A percentile compares a stretch with the other conserved stretches of the same genome.
These are phyloP conservation scores for Aspergillus diversus DNA, from an alignment of 495 filamentous ascomycete genomes.

Conservation along the genomic window DNA sequence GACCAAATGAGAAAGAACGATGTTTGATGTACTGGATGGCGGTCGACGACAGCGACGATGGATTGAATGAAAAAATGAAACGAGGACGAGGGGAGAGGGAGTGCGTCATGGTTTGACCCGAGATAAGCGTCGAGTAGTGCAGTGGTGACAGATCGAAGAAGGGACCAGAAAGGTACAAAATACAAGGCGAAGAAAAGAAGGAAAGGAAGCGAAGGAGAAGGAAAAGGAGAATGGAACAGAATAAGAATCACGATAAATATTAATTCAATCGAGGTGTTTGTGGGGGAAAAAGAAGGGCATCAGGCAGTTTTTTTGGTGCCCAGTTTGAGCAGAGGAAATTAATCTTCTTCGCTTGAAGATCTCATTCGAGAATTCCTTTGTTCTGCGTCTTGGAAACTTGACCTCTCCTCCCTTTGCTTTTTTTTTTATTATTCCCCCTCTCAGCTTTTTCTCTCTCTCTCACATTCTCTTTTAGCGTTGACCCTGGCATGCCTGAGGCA, in stretches of 20 bases:
- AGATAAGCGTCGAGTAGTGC: conserved; percentile 18
- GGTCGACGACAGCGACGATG: conserved; percentile 14
- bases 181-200: conserved; percentile 19
- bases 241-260: neutral
- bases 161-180: conserved; percentile 4
- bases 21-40: conserved; percentile 9
- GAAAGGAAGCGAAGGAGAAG: conserved; percentile 10
- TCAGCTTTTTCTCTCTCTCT: neutral
- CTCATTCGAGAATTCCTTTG: neutral
- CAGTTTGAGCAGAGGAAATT: conserved; percentile 8
- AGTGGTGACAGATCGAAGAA: conserved; percentile 10
- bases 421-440: neutral
- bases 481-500: conserved; percentile 18
- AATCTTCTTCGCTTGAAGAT: conserved; percentile 9
- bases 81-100: conserved; percentile 33
- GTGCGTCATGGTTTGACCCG: conserved; percentile 50
- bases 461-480: no score
- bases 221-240: conserved; percentile 18
- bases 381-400: neutral
- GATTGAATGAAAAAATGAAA: conserved; percentile 37
- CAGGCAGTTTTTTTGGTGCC: conserved; percentile 8
- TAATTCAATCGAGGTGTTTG: neutral
- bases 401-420: neutral
- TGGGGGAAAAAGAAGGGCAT: conserved; percentile 4
- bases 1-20: conserved; percentile 10